Conservation (phyloP, 1,284 basidiomycete genomes). For the Quambalaria eucalypti region DNA sequence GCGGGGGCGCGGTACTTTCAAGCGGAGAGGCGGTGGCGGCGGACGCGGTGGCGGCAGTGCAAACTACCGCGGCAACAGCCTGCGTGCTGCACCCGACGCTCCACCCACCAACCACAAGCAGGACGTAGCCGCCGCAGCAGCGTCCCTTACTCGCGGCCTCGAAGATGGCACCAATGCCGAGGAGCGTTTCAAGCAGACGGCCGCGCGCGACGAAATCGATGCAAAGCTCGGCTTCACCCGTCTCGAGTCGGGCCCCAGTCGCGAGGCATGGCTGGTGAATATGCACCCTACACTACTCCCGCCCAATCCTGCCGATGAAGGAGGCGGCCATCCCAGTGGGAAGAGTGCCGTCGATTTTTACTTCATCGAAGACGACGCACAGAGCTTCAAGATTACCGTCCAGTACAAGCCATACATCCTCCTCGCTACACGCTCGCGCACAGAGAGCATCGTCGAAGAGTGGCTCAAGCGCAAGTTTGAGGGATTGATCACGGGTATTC, state of each 20-base stretch:
- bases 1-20: conserved; percentile 18
- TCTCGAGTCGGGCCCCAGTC: conserved; percentile 35
- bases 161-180: conserved; percentile 38
- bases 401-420: conserved; percentile 91
- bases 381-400: conserved; percentile 88
- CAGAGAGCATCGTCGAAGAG: conserved; percentile 85
- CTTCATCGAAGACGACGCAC: conserved; percentile 93
- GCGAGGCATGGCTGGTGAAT: conserved; percentile 76
- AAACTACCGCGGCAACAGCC: no score
- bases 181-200: conserved; percentile 41
- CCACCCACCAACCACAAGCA: neutral
- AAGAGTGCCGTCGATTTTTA: conserved; percentile 82
- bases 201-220: conserved; percentile 70
- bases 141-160: conserved; percentile 11
- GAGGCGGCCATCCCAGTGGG: conserved; percentile 25
- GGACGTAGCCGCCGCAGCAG: conserved; percentile 3
- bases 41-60: conserved; percentile 3
- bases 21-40: conserved; percentile 11
- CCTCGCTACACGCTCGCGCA: conserved; percentile 71
- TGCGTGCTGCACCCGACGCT: neutral
- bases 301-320: conserved; percentile 58
- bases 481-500: conserved; percentile 64
- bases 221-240: conserved; percentile 75
- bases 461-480: conserved; percentile 92
- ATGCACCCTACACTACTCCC: conserved; percentile 94